Evolutionary conservation across 148 eudicot genomes (phyloP), one percentile per base, ranked within the genome.

Genomic region (Chenopodium quinoa): DNA sequence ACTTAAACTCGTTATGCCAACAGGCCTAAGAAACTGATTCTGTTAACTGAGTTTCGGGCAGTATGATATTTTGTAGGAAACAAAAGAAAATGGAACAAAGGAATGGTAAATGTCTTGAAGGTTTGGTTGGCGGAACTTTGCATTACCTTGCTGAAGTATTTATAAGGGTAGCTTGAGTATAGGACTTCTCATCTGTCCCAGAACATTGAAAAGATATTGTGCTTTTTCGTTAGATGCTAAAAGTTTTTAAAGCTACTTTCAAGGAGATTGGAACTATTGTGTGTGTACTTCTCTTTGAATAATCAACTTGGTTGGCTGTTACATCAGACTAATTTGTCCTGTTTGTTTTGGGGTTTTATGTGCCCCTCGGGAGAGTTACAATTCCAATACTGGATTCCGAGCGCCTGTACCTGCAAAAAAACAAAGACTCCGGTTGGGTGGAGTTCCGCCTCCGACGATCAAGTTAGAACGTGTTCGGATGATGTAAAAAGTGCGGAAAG

Each of bases 221-320:
- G 86, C 93, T 89, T 89, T 92, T 62, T 62, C 32, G 76, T 86
- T 75, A 84, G 92, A 90, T 87, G 86, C 93, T 82, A 80, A 81
- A 76, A 78, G 78, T 65, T 80, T 70, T 27, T 75, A 85, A 85
- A 87, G 89, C 73, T 79, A 83, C 85, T 87, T 85, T 90, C 77
- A 56, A 44, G 50, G 74, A 73, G 81, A 77, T 79, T 79, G 82
- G 73, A 70, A 85, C 76, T 70, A 40, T 74, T 13, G 40, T 81
- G 78, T 81, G 80, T 73, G 81, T 74, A 20, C 44, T 32, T 79
- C 73, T 77, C 79, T 50, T 80, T 50, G 31, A 73, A 83, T 76
- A 78, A 80, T 69, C 63, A 70, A 71, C 62, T 80, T 84, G 77
- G 66, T 9, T 71, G 75, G 75, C 73, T 77, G 58, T 66, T 31